phyloP scores from a whole-genome alignment of 192 early-diverging fungal species.

The Entomortierella chlamydospora region DNA sequence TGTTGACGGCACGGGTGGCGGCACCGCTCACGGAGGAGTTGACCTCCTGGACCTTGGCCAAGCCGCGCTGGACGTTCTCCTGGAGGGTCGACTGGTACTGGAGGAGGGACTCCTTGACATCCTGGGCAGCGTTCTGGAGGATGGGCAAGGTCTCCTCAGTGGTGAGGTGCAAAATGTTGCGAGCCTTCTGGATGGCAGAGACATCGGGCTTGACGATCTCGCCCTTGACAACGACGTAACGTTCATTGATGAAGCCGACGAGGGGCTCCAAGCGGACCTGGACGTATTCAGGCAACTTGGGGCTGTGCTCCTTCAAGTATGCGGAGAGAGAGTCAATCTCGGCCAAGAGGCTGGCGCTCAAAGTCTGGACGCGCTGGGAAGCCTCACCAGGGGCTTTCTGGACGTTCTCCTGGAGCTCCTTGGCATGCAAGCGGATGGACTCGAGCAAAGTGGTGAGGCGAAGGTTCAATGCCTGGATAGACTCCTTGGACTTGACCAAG shows the following conservation, averaged over 20 bases:
- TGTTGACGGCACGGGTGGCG: constrained; percentile 36
- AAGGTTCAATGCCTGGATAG: constrained; percentile 38
- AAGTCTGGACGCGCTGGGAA: constrained; percentile 40
- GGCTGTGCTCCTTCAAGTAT: constrained; percentile 60
- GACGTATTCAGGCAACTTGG: constrained; percentile 57
- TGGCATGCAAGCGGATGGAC: constrained; percentile 40
- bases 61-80: constrained; percentile 44
- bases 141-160: constrained; percentile 63
- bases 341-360: constrained; percentile 27
- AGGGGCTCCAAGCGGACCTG: constrained; percentile 60
- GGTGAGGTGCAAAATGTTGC: constrained; percentile 63
- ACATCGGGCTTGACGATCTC: constrained; percentile 61
- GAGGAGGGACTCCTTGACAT: constrained; percentile 56
- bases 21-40: constrained; percentile 46
- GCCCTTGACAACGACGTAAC: constrained; percentile 60
- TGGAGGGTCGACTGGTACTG: constrained; percentile 47
- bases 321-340: constrained; percentile 57
- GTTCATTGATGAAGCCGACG: constrained; percentile 59
- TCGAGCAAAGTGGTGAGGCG: constrained; percentile 41
- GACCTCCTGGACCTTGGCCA: constrained; percentile 52
- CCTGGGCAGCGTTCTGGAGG: constrained; percentile 56
- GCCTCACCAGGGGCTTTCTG: constrained; percentile 41
- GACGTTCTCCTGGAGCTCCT: constrained; percentile 54
- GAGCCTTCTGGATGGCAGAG: constrained; percentile 65
- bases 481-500: constrained; percentile 51